Evolutionary conservation across 352 stramenopile species (phyloP), one percentile per base, ranked within the genome.

Genomic region (Pythium scleroteichum): DNA sequence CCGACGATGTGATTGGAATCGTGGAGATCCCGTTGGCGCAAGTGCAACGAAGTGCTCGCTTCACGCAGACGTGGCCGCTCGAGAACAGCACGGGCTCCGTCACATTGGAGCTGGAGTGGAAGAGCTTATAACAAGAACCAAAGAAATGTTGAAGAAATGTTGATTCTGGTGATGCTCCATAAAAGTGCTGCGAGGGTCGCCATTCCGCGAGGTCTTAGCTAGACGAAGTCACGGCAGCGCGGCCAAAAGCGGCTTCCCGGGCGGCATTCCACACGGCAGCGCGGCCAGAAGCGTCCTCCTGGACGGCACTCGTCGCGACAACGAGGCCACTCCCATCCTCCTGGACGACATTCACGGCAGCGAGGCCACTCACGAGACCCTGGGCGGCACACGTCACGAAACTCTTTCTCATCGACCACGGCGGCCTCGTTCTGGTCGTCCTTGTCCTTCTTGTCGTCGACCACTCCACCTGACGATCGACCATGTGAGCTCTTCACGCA

Each of bases 21-120:
- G 40, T 85, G 4, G 60, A 71, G 41, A 82, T 85, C 46, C 44
- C 75, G 10, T 52, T 85, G 1, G 66, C 72, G 0, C 71, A 79
- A 24, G 56, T 83, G 12, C 66, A 75, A 50, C 64, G 69, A 13
- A 78, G 55, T 27, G 45, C 51, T 8, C 63, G 41, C 0, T 54
- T 82, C 16, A 64, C 51, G 6, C 65, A 74, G 40, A 72, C 64
- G 0, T 85, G 74, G 71, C 26, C 68, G 14, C 41, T 85, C 0
- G 69, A 77, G 20, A 76, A 80, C 53, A 67, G 73, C 23, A 66
- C 60, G 12, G 66, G 73, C 10, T 63, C 57, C 14, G 68, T 81
- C 26, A 78, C 68, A 22, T 58, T 83, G 3, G 68, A 80, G 48
- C 53, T 78, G 5, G 69, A 82, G 44, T 81, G 73, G 73, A 75